phyloP scores from a whole-genome alignment of 2,329 filamentous ascomycete genomes.

The Aureobasidium sp. region DNA sequence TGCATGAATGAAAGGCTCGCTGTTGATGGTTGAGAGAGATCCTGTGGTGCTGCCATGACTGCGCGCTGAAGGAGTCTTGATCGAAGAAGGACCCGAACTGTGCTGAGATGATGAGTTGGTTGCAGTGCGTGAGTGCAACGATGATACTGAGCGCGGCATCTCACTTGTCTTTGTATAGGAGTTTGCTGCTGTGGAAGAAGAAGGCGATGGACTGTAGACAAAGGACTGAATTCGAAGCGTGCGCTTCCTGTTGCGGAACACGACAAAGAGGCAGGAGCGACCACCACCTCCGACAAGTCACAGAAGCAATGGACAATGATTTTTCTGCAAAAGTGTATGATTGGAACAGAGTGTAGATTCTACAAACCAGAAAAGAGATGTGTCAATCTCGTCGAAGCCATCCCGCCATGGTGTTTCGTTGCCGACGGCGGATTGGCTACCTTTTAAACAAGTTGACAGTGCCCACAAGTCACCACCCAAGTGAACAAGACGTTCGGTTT shows the following conservation, averaged over 20 bases:
- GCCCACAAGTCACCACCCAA: conserved; percentile 12
- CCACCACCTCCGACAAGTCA: not conserved
- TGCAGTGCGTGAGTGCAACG: conserved; percentile 3
- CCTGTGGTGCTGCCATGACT: not conserved
- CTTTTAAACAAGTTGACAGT: conserved; percentile 12
- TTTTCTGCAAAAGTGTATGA: not conserved
- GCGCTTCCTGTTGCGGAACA: not conserved
- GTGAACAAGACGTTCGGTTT: conserved; percentile 14
- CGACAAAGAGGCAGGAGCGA: conserved; percentile 1
- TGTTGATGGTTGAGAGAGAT: not conserved
- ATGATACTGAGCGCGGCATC: not conserved
- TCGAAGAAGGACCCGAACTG: not conserved
- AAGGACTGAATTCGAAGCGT: not conserved
- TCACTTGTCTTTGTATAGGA: not conserved
- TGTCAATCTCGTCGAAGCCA: conserved; percentile 11
- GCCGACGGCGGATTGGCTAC: conserved; percentile 11
- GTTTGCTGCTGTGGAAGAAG: not conserved
- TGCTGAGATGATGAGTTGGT: not conserved
- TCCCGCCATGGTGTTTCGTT: conserved; percentile 13
- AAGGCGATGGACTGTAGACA: not conserved
- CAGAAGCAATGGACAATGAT: not conserved
- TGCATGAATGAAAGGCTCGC: conserved; percentile 8
- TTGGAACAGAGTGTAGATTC: not conserved
- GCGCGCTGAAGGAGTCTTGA: not conserved
- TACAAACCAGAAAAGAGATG: conserved; percentile 6